phyloP scores from a whole-genome alignment of 306 rosid genomes.

The Dalbergia cochinchinensis region DNA sequence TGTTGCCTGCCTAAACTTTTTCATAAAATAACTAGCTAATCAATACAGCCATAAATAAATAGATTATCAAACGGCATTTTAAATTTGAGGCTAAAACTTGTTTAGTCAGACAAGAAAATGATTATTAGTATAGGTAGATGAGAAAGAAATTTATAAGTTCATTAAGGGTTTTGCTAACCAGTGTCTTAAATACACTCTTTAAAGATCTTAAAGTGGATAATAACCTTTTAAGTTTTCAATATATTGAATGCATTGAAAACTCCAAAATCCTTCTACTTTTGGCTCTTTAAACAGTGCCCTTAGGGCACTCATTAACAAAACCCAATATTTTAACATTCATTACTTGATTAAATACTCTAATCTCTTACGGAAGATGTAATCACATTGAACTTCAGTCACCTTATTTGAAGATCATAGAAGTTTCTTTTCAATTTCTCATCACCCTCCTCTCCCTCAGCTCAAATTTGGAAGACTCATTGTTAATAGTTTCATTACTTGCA shows the following conservation, averaged over 20 bases:
- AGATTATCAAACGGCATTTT: not conserved
- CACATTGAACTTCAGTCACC: not conserved
- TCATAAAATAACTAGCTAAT: not conserved
- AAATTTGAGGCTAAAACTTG: not conserved
- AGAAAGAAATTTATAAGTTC: not conserved
- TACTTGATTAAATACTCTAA: not conserved
- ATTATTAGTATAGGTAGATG: not conserved
- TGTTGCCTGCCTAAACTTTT: slow-evolving; percentile 25
- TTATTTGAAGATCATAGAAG: not conserved
- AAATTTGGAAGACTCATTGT: not conserved
- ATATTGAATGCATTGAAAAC: no score
- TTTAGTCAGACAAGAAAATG: not conserved
- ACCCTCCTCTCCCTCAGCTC: not conserved
- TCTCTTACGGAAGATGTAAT: not conserved
- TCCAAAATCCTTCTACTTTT: no score
- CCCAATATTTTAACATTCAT: not conserved
- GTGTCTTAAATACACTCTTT: no score
- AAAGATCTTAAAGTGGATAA: no score
- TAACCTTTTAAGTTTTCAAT: no score
- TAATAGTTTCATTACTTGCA: not conserved
- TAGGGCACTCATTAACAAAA: no score
- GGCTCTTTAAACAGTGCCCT: no score
- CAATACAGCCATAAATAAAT: not conserved
- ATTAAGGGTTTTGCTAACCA: no score
- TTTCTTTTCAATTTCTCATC: not conserved